These are phyloP conservation scores for Cubamyces sp. DNA, from an alignment of 768 basidiomycete genomes.

Conservation along the genomic window DNA sequence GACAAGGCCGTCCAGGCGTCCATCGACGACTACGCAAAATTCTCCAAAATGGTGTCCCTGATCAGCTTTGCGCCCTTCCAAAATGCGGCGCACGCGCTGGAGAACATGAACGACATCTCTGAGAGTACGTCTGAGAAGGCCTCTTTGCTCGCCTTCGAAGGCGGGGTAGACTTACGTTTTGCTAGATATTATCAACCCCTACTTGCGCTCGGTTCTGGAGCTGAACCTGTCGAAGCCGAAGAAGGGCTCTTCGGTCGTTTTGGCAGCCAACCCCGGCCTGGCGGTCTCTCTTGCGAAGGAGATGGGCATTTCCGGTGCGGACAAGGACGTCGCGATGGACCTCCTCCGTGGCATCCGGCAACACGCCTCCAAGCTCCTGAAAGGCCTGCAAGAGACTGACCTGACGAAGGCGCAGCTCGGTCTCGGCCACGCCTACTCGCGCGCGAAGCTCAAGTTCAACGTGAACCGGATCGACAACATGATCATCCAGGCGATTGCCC, in stretches of 20 bases:
- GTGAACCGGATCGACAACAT: conserved; percentile 97
- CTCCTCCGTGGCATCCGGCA: conserved; percentile 91
- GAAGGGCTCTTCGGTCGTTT: conserved; percentile 61
- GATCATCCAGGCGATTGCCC: conserved; percentile 99
- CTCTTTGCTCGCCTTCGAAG: conserved; percentile 8
- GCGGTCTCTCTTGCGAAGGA: conserved; percentile 78
- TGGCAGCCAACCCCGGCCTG: conserved; percentile 80
- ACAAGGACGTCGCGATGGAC: conserved; percentile 79
- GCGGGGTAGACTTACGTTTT: neutral
- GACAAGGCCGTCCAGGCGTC: conserved; percentile 82
- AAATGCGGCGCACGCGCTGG: conserved; percentile 89
- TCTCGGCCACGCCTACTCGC: conserved; percentile 95
- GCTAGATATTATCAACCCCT: conserved; percentile 82
- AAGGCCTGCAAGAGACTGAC: conserved; percentile 86
- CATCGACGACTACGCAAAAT: conserved; percentile 84
- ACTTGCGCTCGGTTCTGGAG: conserved; percentile 82
- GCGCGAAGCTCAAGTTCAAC: conserved; percentile 97
- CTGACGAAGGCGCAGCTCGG: conserved; percentile 93
- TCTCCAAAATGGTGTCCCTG: conserved; percentile 90
- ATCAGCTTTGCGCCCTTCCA: conserved; percentile 94
- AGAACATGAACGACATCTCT: conserved; percentile 95
- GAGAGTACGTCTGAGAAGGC: conserved; percentile 66
- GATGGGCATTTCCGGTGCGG: conserved; percentile 76
- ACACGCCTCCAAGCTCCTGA: conserved; percentile 88
- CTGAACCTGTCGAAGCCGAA: conserved; percentile 82